Evolutionary conservation across 1,139 yeast species (phyloP).

Genomic region (Pneumocystis jirovecii): DNA sequence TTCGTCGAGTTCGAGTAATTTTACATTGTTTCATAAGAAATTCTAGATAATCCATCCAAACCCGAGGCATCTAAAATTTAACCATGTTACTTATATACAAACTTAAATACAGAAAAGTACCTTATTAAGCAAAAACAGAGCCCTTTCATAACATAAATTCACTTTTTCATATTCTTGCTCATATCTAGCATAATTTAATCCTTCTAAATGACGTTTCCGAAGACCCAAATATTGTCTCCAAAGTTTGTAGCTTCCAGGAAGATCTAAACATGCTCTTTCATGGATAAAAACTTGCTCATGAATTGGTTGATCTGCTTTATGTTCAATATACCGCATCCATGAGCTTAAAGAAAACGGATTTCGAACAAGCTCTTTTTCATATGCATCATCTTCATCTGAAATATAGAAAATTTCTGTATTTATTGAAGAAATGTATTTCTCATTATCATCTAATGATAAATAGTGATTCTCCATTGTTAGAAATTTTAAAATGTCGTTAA

Average conservation of each 20-base stretch:
- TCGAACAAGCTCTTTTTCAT: slow-evolving; percentile 35
- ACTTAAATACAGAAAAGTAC: not conserved
- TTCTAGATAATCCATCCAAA: slow-evolving; percentile 44
- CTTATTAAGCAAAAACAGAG: slow-evolving; percentile 32
- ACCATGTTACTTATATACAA: not conserved
- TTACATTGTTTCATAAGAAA: slow-evolving; percentile 31
- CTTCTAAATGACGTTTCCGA: slow-evolving; percentile 25
- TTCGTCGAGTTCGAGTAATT: slow-evolving; percentile 32
- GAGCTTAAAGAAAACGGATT: slow-evolving; percentile 31
- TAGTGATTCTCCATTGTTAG: not conserved
- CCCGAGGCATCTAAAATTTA: slow-evolving; percentile 26
- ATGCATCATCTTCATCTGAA: slow-evolving; percentile 28
- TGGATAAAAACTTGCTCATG: slow-evolving; percentile 32
- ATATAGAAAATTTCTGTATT: slow-evolving; percentile 15
- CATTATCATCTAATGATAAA: not conserved
- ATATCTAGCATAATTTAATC: slow-evolving; percentile 24
- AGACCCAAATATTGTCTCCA: slow-evolving; percentile 43
- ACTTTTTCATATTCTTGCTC: slow-evolving; percentile 26
- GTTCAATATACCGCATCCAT: slow-evolving; percentile 43
- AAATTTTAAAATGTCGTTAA: not conserved
- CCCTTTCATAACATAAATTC: slow-evolving; percentile 33
- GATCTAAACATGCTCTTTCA: slow-evolving; percentile 37
- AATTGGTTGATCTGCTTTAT: slow-evolving; percentile 25
- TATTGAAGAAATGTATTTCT: not conserved
- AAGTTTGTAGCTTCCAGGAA: slow-evolving; percentile 39